phyloP scores from a whole-genome alignment of 495 filamentous ascomycete genomes.

The Articulospora tetracladia region DNA sequence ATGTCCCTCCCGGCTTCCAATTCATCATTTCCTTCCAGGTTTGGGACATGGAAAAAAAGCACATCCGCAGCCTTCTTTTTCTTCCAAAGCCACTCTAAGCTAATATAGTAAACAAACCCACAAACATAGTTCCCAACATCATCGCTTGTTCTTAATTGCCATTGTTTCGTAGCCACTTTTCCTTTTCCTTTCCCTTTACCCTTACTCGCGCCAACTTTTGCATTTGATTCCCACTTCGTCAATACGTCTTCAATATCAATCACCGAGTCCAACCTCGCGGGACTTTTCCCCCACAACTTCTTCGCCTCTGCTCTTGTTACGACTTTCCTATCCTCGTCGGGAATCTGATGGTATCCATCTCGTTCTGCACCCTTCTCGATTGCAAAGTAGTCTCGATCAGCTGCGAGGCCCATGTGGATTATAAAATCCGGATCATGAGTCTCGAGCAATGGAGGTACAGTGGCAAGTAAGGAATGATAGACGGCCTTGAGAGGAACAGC shows the following conservation, averaged over 20 bases:
- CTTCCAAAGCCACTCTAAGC: slow-evolving; percentile 18
- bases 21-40: slow-evolving; percentile 3
- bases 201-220: background rate
- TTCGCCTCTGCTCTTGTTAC: slow-evolving; percentile 26
- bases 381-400: slow-evolving; percentile 23
- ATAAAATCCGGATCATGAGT: slow-evolving; percentile 25
- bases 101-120: slow-evolving; percentile 30
- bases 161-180: background rate
- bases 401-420: slow-evolving; percentile 27
- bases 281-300: slow-evolving; percentile 26
- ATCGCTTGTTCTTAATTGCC: slow-evolving; percentile 23
- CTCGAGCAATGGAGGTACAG: slow-evolving; percentile 19
- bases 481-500: slow-evolving; percentile 13
- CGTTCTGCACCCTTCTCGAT: slow-evolving; percentile 25
- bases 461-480: slow-evolving; percentile 23
- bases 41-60: slow-evolving; percentile 22
- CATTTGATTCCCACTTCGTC: slow-evolving; percentile 1
- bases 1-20: slow-evolving; percentile 10
- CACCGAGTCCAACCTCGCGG: slow-evolving; percentile 12
- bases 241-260: slow-evolving; percentile 23
- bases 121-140: slow-evolving; percentile 31
- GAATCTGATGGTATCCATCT: slow-evolving; percentile 30
- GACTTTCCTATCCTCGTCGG: slow-evolving; percentile 24
- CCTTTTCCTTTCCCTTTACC: background rate
- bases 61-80: background rate